Evolutionary conservation across 2,329 filamentous ascomycete species (phyloP), one percentile per base, ranked within the genome.

Genomic region (Trichoderma sp.): DNA sequence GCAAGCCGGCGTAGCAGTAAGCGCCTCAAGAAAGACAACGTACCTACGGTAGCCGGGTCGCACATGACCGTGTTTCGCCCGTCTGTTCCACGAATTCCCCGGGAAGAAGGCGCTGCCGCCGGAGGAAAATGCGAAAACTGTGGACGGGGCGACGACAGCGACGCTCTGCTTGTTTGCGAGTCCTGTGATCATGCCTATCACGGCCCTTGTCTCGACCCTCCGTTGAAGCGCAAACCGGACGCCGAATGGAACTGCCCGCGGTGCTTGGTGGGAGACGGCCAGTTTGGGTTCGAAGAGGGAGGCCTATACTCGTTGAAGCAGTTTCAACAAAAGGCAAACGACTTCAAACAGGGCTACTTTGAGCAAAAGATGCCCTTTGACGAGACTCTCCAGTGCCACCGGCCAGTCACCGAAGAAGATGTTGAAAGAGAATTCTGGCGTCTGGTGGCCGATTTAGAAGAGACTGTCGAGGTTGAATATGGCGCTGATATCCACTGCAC

Each of bases 401-500:
- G 90, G 51, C 91, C 91, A 0, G 91, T 97, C 34, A 94, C 92
- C 0, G 96, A 99, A 77, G 94, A 98, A 71, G 96, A 98, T 73
- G 93, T 99, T 4, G 96, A 99, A 80, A 89, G 90, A 24, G 96
- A 99, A 77, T 99, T 99, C 78, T 99, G 96, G 96, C 89, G 93
- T 74, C 86, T 98, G 10, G 96, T 98, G 0, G 93, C 96, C 59
- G 96, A 94, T 75, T 86, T 97, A 61, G 95, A 96, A 71, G 96
- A 98, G 79, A 96, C 94, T 0, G 94, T 98, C 1, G 96, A 98
- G 78, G 96, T 99, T 2, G 96, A 99, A 77, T 99, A 99, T 75
- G 96, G 96, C 49, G 96, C 96, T 11, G 96, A 99, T 75, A 97
- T 99, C 65, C 96, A 99, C 78, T 97, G 94, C 63, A 98, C 96